A percentile compares a stretch with the other conserved stretches of the same genome.
Evolutionary conservation across 805 yeast genomes (phyloP).

Genomic region (Millerago galiae): DNA sequence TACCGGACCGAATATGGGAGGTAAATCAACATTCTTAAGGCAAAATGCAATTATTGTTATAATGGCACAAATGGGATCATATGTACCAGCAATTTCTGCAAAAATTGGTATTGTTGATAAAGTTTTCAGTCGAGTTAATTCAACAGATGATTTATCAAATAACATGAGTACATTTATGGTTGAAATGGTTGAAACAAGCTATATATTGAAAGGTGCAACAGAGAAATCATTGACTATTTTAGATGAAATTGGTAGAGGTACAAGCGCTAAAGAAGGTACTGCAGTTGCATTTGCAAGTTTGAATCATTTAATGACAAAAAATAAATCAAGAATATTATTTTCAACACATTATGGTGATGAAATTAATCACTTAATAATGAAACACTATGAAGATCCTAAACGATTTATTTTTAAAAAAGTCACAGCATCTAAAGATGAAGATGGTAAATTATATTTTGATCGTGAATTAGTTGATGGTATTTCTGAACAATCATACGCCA

Average conservation of each 20-base stretch:
- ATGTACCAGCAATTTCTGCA: constrained; percentile 75
- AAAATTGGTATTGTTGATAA: constrained; percentile 83
- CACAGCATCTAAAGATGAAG: constrained; percentile 23
- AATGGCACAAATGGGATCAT: constrained; percentile 85
- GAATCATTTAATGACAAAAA: constrained; percentile 66
- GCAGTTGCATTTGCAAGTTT: constrained; percentile 96
- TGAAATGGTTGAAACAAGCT: constrained; percentile 91
- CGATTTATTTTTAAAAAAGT: constrained; percentile 60
- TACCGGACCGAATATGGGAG: constrained; percentile 98
- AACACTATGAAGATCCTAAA: constrained; percentile 58
- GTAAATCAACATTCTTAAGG: constrained; percentile 87
- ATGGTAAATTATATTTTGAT: constrained; percentile 65
- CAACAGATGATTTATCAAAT: constrained; percentile 92
- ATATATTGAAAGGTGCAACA: constrained; percentile 76
- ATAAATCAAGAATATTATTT: constrained; percentile 74
- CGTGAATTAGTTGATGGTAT: constrained; percentile 89
- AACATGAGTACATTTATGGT: constrained; percentile 96
- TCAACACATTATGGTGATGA: constrained; percentile 95
- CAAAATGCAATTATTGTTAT: constrained; percentile 84
- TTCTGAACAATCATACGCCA: constrained; percentile 91
- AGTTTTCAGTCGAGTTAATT: constrained; percentile 91
- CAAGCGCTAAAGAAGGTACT: constrained; percentile 87
- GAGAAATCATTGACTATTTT: constrained; percentile 76
- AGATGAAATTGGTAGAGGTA: constrained; percentile 87
- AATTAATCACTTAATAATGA: constrained; percentile 65